Percentiles rank a stretch among this genome's conserved stretches.
These are phyloP conservation scores for Apiospora rasikravindrae DNA, from an alignment of 2,329 filamentous ascomycete species.

Conservation along the genomic window DNA sequence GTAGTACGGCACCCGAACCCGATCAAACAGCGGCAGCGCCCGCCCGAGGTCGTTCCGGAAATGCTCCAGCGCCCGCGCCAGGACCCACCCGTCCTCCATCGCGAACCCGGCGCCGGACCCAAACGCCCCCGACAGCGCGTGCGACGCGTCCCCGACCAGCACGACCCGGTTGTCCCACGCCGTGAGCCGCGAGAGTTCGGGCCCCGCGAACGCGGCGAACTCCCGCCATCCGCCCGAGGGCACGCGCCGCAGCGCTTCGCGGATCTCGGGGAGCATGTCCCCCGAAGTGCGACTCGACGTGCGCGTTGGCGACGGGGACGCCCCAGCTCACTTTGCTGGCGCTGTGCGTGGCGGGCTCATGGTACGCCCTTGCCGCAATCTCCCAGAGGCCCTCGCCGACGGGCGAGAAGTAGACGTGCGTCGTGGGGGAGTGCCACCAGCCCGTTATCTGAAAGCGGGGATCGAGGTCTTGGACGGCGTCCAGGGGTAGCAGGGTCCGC, in stretches of 20 bases:
- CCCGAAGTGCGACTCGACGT: conserved; percentile 34
- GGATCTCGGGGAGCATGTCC: conserved; percentile 46
- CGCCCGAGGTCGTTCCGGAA: conserved; percentile 32
- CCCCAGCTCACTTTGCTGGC: conserved; percentile 39
- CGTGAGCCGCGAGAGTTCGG: conserved; percentile 45
- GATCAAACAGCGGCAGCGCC: conserved; percentile 35
- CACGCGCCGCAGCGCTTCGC: conserved; percentile 44
- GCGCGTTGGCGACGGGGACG: conserved; percentile 32
- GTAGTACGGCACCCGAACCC: conserved; percentile 38
- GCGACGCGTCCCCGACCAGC: conserved; percentile 60
- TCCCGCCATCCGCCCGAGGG: conserved; percentile 49
- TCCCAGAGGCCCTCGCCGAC: conserved; percentile 36
- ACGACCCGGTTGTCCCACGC: conserved; percentile 50
- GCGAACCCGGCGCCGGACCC: conserved; percentile 44
- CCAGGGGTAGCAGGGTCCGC: conserved; percentile 47
- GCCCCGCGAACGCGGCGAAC: conserved; percentile 54
- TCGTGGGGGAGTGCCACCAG: conserved; percentile 38
- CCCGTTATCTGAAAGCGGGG: conserved; percentile 33
- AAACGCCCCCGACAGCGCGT: conserved; percentile 55
- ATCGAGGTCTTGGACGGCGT: conserved; percentile 38
- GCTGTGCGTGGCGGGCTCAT: conserved; percentile 32
- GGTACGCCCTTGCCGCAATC: conserved; percentile 34
- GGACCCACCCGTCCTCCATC: conserved; percentile 39
- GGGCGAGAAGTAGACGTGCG: conserved; percentile 37
- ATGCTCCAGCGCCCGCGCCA: conserved; percentile 34